Conservation (phyloP, 331 rosid genomes). For the Phaseolus coccineus region DNA sequence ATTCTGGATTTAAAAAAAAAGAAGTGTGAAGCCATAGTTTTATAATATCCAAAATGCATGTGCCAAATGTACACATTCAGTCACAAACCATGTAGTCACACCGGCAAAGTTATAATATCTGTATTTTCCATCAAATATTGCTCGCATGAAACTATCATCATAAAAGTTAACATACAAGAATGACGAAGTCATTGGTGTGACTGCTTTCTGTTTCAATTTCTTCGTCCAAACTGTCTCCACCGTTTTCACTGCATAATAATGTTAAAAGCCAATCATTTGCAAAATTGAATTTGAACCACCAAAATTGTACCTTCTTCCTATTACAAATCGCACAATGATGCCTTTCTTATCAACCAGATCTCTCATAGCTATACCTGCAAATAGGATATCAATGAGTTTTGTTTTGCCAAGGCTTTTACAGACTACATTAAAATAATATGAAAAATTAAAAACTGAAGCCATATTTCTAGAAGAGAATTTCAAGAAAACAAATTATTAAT, state of each 20-base stretch:
- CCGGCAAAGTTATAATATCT: slow-evolving; percentile 13
- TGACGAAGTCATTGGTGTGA: slow-evolving; percentile 66
- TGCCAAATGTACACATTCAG: slow-evolving; percentile 21
- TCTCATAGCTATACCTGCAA: slow-evolving; percentile 57
- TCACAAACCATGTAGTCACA: slow-evolving; percentile 29
- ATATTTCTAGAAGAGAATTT: slow-evolving; percentile 21
- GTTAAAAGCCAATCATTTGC: slow-evolving; percentile 36
- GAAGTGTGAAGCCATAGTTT: slow-evolving; percentile 16
- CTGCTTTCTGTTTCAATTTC: slow-evolving; percentile 64
- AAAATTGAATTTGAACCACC: slow-evolving; percentile 40
- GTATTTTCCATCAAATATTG: slow-evolving; percentile 29
- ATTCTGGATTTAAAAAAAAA: background rate
- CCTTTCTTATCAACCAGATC: slow-evolving; percentile 60
- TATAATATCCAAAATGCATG: background rate
- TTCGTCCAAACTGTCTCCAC: slow-evolving; percentile 70
- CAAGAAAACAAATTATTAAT: background rate
- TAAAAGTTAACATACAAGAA: slow-evolving; percentile 61
- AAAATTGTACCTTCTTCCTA: slow-evolving; percentile 63
- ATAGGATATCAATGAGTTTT: slow-evolving; percentile 17
- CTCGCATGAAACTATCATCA: slow-evolving; percentile 29
- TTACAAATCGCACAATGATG: slow-evolving; percentile 65
- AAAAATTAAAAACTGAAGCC: slow-evolving; percentile 17
- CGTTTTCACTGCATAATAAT: slow-evolving; percentile 65
- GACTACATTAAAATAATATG: background rate
- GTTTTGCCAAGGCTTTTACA: slow-evolving; percentile 24